Percentiles rank a stretch among this genome's conserved stretches.
Conservation (phyloP, 2,329 filamentous ascomycete genomes). For the Exserohilum rostratum region DNA sequence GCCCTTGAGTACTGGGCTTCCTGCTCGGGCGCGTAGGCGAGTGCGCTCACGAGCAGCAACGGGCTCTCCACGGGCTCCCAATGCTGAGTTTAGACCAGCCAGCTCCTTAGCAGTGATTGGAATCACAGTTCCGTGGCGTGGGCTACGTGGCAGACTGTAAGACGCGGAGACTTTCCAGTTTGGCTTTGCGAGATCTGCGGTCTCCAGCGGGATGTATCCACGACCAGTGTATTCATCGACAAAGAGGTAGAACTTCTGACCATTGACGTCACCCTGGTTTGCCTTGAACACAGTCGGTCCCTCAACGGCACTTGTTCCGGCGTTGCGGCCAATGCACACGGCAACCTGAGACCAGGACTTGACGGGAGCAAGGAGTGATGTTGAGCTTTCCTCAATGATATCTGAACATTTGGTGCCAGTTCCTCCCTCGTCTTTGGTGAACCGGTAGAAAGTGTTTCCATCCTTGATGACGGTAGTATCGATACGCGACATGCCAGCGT, state of each 20-base stretch:
- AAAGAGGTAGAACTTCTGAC: slow-evolving; percentile 62
- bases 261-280: slow-evolving; percentile 57
- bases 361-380: slow-evolving; percentile 50
- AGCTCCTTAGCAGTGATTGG: slow-evolving; percentile 58
- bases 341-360: slow-evolving; percentile 54
- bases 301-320: slow-evolving; percentile 58
- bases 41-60: slow-evolving; percentile 56
- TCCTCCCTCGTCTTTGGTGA: slow-evolving; percentile 62
- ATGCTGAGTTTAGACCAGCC: slow-evolving; percentile 33
- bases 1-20: slow-evolving; percentile 31
- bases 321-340: slow-evolving; percentile 59
- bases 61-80: slow-evolving; percentile 25
- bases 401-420: slow-evolving; percentile 58
- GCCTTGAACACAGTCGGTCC: slow-evolving; percentile 61
- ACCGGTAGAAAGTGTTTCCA: slow-evolving; percentile 56
- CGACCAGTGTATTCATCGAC: slow-evolving; percentile 60
- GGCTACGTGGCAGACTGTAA: slow-evolving; percentile 57
- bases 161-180: slow-evolving; percentile 55
- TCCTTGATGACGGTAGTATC: slow-evolving; percentile 59
- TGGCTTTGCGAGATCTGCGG: slow-evolving; percentile 56
- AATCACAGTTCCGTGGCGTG: slow-evolving; percentile 62
- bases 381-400: slow-evolving; percentile 60
- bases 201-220: slow-evolving; percentile 62
- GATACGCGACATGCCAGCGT: slow-evolving; percentile 58
- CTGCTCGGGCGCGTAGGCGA: slow-evolving; percentile 8